Evolutionary conservation across 1,284 basidiomycete genomes (phyloP), one percentile per base, ranked within the genome.

Genomic region (Grifola frondosa): DNA sequence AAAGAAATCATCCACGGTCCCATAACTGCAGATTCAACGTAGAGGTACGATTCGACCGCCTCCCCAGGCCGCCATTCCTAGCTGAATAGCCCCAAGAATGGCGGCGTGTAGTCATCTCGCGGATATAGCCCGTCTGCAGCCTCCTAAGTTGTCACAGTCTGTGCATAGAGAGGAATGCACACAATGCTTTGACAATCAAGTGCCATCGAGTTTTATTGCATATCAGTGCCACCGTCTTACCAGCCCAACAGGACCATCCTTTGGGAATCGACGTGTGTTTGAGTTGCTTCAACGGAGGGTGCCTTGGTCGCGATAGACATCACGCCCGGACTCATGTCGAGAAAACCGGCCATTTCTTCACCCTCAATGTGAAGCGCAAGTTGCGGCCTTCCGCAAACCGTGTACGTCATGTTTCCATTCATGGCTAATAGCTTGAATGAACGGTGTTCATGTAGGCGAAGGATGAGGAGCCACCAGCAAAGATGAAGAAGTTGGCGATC

Each of bases 181-280:
- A 0, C 91, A 95, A 48, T 99, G 96, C 66, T 99, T 98, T 63
- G 95, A 98, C 64, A 84, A 82, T 58, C 91, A 96, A 77, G 93
- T 88, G 59, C 35, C 71, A 44, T 36, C 41, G 15, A 23, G 15
- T 32, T n/a, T n/a, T 5, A 16, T 12, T 22, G 32, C 33, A 33
- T 35, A 31, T 16, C 28, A 21, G 9, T 11, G 30, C 16, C 24
- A 21, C 21, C 33, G 39, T 20, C 46, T 32, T 40, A 44, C 28
- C 23, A 15, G 12, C 15, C 12, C 8, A 42, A 13, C 57, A 93
- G 85, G 91, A 94, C 60, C 69, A 70, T 12, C 74, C 81, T 0
- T 66, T 74, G 11, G 96, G 96, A 10, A 73, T 98, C 46, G 86
- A 97, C 52, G 89, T 98, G 37, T 99, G 96, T 64, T 71, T 99